Conservation (phyloP, 2,329 filamentous ascomycete species). For the Dryadomyces sulphureus region DNA sequence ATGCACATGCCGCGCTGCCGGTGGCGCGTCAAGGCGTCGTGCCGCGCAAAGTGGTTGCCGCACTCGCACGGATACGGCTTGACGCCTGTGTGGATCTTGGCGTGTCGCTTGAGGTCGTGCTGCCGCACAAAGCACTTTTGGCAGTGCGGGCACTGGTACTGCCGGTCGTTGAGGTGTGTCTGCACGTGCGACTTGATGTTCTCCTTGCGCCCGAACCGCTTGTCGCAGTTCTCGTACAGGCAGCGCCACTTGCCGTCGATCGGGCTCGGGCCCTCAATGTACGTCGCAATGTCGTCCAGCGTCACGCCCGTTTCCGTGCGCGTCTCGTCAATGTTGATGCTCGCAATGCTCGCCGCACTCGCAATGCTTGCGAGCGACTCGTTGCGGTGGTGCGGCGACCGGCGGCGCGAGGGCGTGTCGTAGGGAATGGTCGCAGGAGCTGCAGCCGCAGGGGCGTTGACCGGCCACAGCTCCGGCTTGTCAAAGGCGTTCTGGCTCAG, state of each 20-base stretch:
- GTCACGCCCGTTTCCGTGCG: conserved; percentile 73
- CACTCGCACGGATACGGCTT: conserved; percentile 93
- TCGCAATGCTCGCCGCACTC: conserved; percentile 43
- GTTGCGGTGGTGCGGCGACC: conserved; percentile 35
- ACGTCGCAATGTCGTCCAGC: conserved; percentile 65
- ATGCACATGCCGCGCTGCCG: conserved; percentile 93
- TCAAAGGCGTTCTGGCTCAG: conserved; percentile 26
- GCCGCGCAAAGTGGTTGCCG: conserved; percentile 84
- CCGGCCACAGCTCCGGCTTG: conserved; percentile 24
- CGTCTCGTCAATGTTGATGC: conserved; percentile 49
- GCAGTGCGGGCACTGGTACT: conserved; percentile 88
- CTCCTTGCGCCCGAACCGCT: conserved; percentile 91
- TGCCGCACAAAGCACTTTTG: conserved; percentile 93
- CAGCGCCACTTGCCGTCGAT: conserved; percentile 69
- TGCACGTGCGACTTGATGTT: conserved; percentile 98
- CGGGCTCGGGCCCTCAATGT: conserved; percentile 57
- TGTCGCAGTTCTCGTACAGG: conserved; percentile 60
- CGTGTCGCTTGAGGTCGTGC: conserved; percentile 92
- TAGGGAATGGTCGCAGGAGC: conserved; percentile 6
- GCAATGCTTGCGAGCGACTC: conserved; percentile 44
- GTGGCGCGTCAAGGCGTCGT: conserved; percentile 89
- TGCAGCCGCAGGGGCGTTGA: conserved; percentile 7
- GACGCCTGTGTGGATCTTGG: conserved; percentile 92
- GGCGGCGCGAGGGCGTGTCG: conserved; percentile 15
- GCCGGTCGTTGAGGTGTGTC: conserved; percentile 90